A percentile compares a stretch with the other conserved stretches of the same genome.
Conservation (phyloP, 768 basidiomycete species). For the Atractiella rhizophila region DNA sequence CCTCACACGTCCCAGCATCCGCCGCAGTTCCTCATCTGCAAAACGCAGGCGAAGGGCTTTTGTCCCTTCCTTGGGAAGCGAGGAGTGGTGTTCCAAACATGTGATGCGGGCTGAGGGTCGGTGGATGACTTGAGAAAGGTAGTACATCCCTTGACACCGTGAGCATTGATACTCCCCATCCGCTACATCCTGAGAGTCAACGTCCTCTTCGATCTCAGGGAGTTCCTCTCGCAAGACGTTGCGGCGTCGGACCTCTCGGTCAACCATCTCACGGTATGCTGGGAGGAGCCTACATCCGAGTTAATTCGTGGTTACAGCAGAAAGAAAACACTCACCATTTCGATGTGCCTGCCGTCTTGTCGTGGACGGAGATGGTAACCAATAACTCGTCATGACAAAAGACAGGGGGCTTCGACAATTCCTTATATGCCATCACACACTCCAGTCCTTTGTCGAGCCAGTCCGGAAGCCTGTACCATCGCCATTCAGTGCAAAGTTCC, state of each 20-base stretch:
- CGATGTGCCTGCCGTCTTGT: constrained; percentile 70
- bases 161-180: constrained; percentile 93
- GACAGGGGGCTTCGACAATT: constrained; percentile 75
- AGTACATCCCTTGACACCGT: constrained; percentile 79
- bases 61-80: constrained; percentile 34
- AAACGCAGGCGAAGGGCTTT: constrained; percentile 9
- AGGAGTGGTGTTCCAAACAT: constrained; percentile 59
- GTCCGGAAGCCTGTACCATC: constrained; percentile 90
- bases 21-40: constrained; percentile 12
- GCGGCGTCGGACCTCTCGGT: constrained; percentile 50
- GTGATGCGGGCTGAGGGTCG: constrained; percentile 39
- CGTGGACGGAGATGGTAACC: constrained; percentile 91
- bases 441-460: constrained; percentile 72
- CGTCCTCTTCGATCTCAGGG: constrained; percentile 35
- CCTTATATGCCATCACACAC: constrained; percentile 69
- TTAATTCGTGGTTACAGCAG: not conserved
- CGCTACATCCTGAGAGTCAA: constrained; percentile 52
- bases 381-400: constrained; percentile 96
- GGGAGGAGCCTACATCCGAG: constrained; percentile 42
- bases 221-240: constrained; percentile 31
- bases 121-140: constrained; percentile 69
- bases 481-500: constrained; percentile 98
- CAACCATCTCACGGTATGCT: constrained; percentile 64
- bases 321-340: constrained; percentile 39
- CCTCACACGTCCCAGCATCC: constrained; percentile 9